Evolutionary conservation across 2,329 filamentous ascomycete genomes (phyloP), one percentile per base, ranked within the genome.

Genomic region (Geoglossum cookeanum): DNA sequence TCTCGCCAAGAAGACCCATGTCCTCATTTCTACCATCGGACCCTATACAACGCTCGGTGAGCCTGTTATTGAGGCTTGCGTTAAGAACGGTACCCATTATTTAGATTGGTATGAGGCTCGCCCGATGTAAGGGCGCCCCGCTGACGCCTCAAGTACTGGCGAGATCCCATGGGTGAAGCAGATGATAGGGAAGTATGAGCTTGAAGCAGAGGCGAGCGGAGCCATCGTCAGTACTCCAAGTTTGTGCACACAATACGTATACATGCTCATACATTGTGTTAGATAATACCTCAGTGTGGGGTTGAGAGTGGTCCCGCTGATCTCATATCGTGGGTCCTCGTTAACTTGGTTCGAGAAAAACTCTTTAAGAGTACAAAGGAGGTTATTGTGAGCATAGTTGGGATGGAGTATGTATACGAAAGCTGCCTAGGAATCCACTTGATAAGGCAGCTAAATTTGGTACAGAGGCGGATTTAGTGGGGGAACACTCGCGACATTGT

Each of bases 401-500:
- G 77, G 29, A 60, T 79, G 56, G 79, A 78, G 65, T 72, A 65
- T 57, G 64, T n/a, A n/a, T 30, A 17, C 11, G 37, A 59, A 57
- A 7, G 64, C 64, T 9, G 53, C 52, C 33, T 54, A 11, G 27
- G 29, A 56, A 33, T 27, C 5, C 9, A 37, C 13, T 57, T 27
- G 56, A 8, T 32, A 37, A 49, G 2, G 32, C 44, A 39, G 39
- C 52, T 60, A 56, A 62, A 62, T 30, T 55, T 58, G 47, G 6
- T n/a, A n/a, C 67, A 78, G 74, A 49, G 67, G 70, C 30, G 63
- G 68, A 1, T 75, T 79, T 2, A 84, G 81, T 1, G 81, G 81
- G n/a, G 82, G 82, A 52, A 83, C 85, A 1, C 69, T 90, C 3
- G 75, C 78, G 37, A 89, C 87, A 0, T 71, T 81, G 3, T 68